Conservation (phyloP, 352 stramenopile species). For the Globisporangium iwayamae region DNA sequence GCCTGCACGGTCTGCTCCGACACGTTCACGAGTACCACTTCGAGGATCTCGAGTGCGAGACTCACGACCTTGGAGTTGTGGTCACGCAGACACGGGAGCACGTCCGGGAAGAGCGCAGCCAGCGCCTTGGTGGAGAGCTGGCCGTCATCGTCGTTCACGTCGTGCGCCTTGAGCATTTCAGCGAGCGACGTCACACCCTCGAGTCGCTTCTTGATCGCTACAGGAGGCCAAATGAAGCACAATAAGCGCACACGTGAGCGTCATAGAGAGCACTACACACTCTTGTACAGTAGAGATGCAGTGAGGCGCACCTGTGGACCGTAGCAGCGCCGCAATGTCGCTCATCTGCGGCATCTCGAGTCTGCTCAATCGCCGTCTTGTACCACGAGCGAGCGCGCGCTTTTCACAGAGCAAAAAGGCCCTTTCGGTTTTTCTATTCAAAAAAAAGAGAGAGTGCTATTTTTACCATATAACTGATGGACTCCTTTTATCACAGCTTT, state of each 20-base stretch:
- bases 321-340: conserved; percentile 50
- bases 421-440: conserved; percentile 8
- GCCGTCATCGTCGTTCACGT: conserved; percentile 12
- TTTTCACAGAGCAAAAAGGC: conserved; percentile 10
- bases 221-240: neutral
- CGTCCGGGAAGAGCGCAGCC: conserved; percentile 41
- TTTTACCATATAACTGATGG: too few relatives aligned
- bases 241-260: neutral
- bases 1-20: conserved; percentile 38
- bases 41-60: conserved; percentile 60
- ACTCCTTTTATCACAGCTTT: too few relatives aligned
- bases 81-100: conserved; percentile 71
- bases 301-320: conserved; percentile 39
- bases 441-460: neutral
- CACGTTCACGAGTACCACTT: conserved; percentile 46
- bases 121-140: conserved; percentile 31
- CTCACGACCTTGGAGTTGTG: conserved; percentile 83
- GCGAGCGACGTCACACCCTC: conserved; percentile 57
- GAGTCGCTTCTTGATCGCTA: conserved; percentile 83
- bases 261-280: neutral
- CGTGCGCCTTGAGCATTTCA: conserved; percentile 32
- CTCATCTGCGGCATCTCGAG: conserved; percentile 29
- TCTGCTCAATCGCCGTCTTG: conserved; percentile 4
- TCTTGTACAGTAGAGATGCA: neutral
- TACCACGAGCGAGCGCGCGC: conserved; percentile 9